A percentile compares a stretch with the other conserved stretches of the same genome.
Evolutionary conservation across 192 early-diverging fungal genomes (phyloP).

Genomic region (Mortierella antarctica): DNA sequence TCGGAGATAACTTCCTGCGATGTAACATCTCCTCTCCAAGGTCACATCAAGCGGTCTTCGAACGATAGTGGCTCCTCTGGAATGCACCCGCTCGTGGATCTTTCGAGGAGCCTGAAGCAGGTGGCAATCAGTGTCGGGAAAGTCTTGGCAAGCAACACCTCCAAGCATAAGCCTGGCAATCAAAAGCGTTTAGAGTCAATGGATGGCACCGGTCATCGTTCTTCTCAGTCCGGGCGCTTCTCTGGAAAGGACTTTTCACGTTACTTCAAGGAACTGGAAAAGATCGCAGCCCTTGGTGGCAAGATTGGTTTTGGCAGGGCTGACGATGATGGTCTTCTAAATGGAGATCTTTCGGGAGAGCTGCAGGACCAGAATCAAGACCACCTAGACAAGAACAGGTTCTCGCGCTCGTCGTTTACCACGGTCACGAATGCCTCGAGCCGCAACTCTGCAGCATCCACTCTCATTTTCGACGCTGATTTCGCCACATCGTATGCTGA

Average conservation of each 20-base stretch:
- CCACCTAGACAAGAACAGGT: too few species aligned
- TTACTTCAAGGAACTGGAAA: slow-evolving; percentile 47
- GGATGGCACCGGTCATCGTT: background rate
- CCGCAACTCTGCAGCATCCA: background rate
- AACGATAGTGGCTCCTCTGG: background rate
- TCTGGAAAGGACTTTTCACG: slow-evolving; percentile 34
- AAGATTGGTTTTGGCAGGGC: slow-evolving; percentile 27
- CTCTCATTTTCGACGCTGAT: background rate
- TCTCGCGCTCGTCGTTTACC: background rate
- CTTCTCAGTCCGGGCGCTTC: slow-evolving; percentile 11
- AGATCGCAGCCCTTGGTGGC: slow-evolving; percentile 37
- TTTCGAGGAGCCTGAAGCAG: slow-evolving; percentile 39
- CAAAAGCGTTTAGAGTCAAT: background rate
- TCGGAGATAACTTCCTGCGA: background rate
- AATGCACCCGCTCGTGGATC: slow-evolving; percentile 12
- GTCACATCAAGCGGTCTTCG: background rate
- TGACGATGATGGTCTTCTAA: background rate
- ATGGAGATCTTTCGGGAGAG: background rate
- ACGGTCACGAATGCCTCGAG: background rate
- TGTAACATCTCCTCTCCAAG: background rate
- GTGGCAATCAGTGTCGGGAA: slow-evolving; percentile 47
- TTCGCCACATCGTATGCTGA: background rate
- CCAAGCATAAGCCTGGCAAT: background rate
- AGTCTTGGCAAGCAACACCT: slow-evolving; percentile 15
- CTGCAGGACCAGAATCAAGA: background rate